phyloP scores from a whole-genome alignment of 768 basidiomycete species.

The Rhodotorula diobovata region DNA sequence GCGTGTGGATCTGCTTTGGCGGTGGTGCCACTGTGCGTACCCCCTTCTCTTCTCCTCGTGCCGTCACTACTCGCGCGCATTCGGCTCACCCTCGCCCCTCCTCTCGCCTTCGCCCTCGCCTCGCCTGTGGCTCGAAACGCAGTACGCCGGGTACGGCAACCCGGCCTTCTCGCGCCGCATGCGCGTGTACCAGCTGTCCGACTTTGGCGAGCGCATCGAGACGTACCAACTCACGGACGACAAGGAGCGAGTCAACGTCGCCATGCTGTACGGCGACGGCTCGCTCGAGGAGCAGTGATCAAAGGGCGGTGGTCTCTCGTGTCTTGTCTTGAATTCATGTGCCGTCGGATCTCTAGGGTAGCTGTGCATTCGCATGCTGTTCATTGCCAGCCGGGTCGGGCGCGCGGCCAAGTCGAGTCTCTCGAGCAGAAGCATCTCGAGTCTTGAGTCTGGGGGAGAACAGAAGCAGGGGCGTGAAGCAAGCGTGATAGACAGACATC shows the following conservation, averaged over 20 bases:
- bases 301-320: neutral
- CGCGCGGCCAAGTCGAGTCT: no score
- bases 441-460: no score
- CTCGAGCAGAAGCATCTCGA: no score
- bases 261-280: conserved; percentile 30
- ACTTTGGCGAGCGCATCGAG: conserved; percentile 84
- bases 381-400: no score
- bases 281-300: conserved; percentile 27
- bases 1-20: conserved; percentile 87
- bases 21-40: conserved; percentile 54
- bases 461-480: no score
- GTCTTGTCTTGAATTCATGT: no score
- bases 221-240: conserved; percentile 66
- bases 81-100: neutral
- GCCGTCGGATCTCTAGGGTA: no score
- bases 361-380: no score
- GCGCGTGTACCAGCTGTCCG: conserved; percentile 77
- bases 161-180: conserved; percentile 81
- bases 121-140: neutral
- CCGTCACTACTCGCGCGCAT: conserved; percentile 16
- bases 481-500: no score
- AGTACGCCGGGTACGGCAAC: conserved; percentile 46
- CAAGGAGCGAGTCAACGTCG: conserved; percentile 27
- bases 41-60: conserved; percentile 14
- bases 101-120: neutral